Evolutionary conservation across 352 stramenopile species (phyloP), one percentile per base, ranked within the genome.

Genomic region (Globisporangium apiculatum): DNA sequence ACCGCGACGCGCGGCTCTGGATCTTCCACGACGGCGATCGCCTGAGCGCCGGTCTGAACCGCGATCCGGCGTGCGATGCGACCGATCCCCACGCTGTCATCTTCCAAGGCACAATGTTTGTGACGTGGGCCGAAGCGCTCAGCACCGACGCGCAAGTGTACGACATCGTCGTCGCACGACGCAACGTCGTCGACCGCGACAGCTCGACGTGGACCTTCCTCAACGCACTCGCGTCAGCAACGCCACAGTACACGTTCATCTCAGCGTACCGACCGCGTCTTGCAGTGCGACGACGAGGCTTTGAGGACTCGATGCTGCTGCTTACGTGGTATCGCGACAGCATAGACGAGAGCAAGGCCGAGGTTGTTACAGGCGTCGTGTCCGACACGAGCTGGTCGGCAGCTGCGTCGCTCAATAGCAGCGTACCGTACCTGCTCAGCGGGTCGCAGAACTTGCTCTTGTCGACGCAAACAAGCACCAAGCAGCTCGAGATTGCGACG

Each of bases 11-110:
- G 0, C 75, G 72, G 0, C 48, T 83, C 2, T 92, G 82, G 82
- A 86, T 86, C 37, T 89, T 90, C 47, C 79, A 92, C 59, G 82
- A 92, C 49, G 76, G 77, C 2, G 86, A 87, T 42, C 42, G 71
- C 0, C 7, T 56, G 0, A 53, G 64, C 9, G 40, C 58, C 0
- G 82, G 82, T 0, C 64, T 92, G 17, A 92, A 92, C 57, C 59
- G 55, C 18, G 61, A 90, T 45, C 64, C 67, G 5, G 35, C 55
- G 0, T 76, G 75, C 51, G 64, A 88, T 48, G 76, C 82, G 14
- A 68, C 66, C 7, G 62, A 84, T 0, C 77, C 79, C 0, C 55
- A 53, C 11, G 65, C 68, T 0, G 57, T 70, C 2, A 69, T 86
- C 10, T 89, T 85, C 61, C 72, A 74, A 15, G 67, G 71, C 6